Evolutionary conservation across 495 filamentous ascomycete genomes (phyloP).

Genomic region (Mytilinidion resinicola): DNA sequence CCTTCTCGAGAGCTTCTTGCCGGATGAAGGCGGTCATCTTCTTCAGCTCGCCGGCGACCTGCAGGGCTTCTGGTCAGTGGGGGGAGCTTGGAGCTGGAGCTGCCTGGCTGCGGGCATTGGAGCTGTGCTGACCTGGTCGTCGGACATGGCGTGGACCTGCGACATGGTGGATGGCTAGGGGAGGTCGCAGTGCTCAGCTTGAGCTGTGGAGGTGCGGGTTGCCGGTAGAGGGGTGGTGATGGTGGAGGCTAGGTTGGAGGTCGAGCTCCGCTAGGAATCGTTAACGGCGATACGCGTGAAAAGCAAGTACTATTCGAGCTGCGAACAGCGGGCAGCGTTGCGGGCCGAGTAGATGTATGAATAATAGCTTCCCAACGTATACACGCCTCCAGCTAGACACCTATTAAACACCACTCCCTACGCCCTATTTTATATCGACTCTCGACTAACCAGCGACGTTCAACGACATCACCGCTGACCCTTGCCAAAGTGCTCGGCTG

Average conservation of each 20-base stretch:
- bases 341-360: no score
- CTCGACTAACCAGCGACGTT: no score
- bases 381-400: no score
- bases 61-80: conserved; percentile 14
- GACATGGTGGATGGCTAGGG: conserved; percentile 61
- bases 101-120: conserved; percentile 6
- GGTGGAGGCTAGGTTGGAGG: neutral
- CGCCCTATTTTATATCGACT: no score
- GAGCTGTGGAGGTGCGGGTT: neutral
- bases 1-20: conserved; percentile 95
- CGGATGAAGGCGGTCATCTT: conserved; percentile 99
- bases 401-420: no score
- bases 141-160: conserved; percentile 84
- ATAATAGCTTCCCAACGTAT: no score
- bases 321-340: no score
- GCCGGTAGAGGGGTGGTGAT: neutral
- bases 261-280: neutral
- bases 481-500: conserved; percentile 22
- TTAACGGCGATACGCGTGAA: neutral
- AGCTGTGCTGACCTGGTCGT: conserved; percentile 71
- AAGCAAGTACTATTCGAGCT: no score
- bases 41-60: conserved; percentile 92
- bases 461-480: conserved; percentile 26
- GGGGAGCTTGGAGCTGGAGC: conserved; percentile 14
- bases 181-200: neutral